phyloP scores from a whole-genome alignment of 495 filamentous ascomycete species.

The Penicillium paradoxum region DNA sequence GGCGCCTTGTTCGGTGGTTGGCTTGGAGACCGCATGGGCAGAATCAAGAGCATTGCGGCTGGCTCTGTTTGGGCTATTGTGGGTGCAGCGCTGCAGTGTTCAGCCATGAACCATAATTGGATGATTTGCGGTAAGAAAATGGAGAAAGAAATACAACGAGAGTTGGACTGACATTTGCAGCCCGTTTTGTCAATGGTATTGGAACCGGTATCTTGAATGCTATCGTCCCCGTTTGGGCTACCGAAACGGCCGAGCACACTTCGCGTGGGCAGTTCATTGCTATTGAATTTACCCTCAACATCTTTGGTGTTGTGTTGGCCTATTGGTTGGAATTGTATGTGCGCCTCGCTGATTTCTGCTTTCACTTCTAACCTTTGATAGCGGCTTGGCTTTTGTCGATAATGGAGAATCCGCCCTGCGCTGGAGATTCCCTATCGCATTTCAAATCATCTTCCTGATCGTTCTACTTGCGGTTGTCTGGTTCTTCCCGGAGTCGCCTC shows the following conservation, averaged over 20 bases:
- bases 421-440: slow-evolving; percentile 68
- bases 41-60: slow-evolving; percentile 57
- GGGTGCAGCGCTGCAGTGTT: slow-evolving; percentile 56
- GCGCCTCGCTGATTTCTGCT: background rate
- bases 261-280: slow-evolving; percentile 66
- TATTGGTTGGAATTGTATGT: slow-evolving; percentile 69
- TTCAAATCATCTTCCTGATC: slow-evolving; percentile 64
- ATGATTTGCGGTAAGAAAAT: slow-evolving; percentile 59
- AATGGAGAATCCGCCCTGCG: slow-evolving; percentile 50
- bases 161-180: slow-evolving; percentile 23
- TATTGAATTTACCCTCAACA: slow-evolving; percentile 70
- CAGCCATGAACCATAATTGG: slow-evolving; percentile 61
- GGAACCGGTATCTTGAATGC: slow-evolving; percentile 72
- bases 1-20: slow-evolving; percentile 57
- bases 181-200: slow-evolving; percentile 60
- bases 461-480: slow-evolving; percentile 45
- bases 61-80: slow-evolving; percentile 54
- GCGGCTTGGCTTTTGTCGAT: slow-evolving; percentile 55
- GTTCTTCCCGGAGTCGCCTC: slow-evolving; percentile 63
- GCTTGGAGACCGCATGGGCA: slow-evolving; percentile 56
- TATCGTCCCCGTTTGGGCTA: slow-evolving; percentile 68
- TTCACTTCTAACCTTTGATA: slow-evolving; percentile 15
- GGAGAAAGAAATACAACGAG: background rate
- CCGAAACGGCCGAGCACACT: slow-evolving; percentile 63
- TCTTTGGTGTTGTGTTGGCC: slow-evolving; percentile 67